Base-by-base conservation (phyloP, 495 filamentous ascomycete genomes). In the Xylaria sp. region DNA sequence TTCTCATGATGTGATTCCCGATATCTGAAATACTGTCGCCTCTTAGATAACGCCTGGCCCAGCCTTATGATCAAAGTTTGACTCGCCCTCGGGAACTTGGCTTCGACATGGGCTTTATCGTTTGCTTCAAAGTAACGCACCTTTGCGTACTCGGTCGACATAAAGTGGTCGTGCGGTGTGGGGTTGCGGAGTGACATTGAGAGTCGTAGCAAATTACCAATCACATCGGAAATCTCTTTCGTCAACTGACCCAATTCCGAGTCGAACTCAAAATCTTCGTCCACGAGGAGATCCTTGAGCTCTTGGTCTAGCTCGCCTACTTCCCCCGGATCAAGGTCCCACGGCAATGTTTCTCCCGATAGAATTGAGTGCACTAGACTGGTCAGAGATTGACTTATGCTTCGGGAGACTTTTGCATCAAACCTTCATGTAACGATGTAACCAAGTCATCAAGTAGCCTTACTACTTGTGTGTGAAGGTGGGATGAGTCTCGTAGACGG, bases 401-500 rank as follows among this genome's bases (percentile, higher is more conserved):
- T 31, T 37, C n/a, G 21, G 43, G 52, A 37, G 21, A 43, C 62
- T 12, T 59, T 52, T 11, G 41, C 50, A 14, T 73, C 75, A 0
- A 37, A 70, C 48, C 8, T 65, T 63, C 73, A 43, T 73, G 43
- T 1, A 74, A 62, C 14, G 71, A 62, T 4, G 72, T 68, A 0
- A 67, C 29, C 0, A 84, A 61, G 26, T 75, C 73, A 0, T 48
- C 12, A 0, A 86, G 76, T 4, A 88, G 69, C 6, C 75, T 73
- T 8, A 82, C 11, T 1, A 81, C 79, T 35, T 85, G 79, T 17
- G 61, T 61, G 17, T 71, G 75, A 37, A 87, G 74, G 61, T 86
- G 81, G 0, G 82, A 82, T 0, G 84, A 81, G 66, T 87, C 85
- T 26, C 82, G 74, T 0, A 87, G 77, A 6, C 83, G 77, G 63